These are phyloP conservation scores for Candida anglica DNA, from an alignment of 805 yeast species.

Conservation along the genomic window DNA sequence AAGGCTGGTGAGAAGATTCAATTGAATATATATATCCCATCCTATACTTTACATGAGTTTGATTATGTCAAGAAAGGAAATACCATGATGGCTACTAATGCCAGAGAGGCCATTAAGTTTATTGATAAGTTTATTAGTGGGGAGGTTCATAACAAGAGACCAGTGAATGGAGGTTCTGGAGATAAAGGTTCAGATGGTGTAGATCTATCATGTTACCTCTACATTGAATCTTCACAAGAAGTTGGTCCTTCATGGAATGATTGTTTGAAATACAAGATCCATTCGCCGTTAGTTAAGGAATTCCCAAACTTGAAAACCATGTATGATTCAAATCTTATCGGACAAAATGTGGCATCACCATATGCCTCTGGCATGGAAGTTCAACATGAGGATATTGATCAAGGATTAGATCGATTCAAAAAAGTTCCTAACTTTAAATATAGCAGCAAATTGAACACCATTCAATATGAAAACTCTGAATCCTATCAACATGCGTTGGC, in stretches of 20 bases:
- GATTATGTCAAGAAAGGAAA: conserved; percentile 54
- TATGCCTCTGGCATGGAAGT: conserved; percentile 5
- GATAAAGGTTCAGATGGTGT: too few species aligned
- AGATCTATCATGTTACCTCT: conserved; percentile 16
- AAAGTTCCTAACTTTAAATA: conserved; percentile 1
- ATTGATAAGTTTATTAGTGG: conserved; percentile 44
- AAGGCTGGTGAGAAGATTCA: conserved; percentile 14
- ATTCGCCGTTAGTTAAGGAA: conserved; percentile 46
- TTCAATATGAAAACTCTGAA: conserved; percentile 24
- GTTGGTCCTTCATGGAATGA: conserved; percentile 48
- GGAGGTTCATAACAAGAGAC: conserved; percentile 6
- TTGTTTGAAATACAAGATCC: conserved; percentile 41
- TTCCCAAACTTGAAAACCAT: conserved; percentile 43
- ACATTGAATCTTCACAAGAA: conserved; percentile 38
- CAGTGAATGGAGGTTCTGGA: conserved; percentile 7
- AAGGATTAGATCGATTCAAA: conserved; percentile 6
- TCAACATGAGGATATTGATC: conserved; percentile 8
- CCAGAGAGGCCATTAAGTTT: conserved; percentile 60
- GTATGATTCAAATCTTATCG: conserved; percentile 24
- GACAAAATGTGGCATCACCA: conserved; percentile 7
- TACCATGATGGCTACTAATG: conserved; percentile 56
- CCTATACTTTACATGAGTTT: conserved; percentile 55
- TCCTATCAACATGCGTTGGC: conserved; percentile 20
- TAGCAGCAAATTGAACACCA: conserved; percentile 15
- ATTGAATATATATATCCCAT: conserved; percentile 46